These are phyloP conservation scores for Citrus medica DNA, from an alignment of 345 rosid species.

Conservation along the genomic window DNA sequence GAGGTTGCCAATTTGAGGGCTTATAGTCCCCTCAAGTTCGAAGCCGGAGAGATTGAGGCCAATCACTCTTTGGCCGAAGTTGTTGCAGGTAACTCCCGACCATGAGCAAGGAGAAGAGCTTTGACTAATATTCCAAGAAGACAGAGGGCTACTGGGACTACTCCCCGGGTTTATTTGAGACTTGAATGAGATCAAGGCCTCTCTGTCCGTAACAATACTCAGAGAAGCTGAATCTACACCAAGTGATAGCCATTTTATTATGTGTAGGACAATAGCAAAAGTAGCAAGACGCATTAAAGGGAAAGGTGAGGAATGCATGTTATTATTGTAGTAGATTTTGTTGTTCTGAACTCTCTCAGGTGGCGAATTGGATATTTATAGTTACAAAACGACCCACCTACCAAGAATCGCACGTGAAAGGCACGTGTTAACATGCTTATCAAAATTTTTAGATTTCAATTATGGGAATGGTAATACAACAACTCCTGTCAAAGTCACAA, in stretches of 20 bases:
- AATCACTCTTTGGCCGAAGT: slow-evolving; percentile 28
- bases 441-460: too few species aligned
- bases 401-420: too few species aligned
- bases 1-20: slow-evolving; percentile 43
- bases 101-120: slow-evolving; percentile 41
- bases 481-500: too few species aligned
- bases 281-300: neutral
- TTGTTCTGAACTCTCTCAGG: too few species aligned
- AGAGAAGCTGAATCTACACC: slow-evolving; percentile 16
- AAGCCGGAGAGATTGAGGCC: slow-evolving; percentile 28
- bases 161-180: slow-evolving; percentile 26
- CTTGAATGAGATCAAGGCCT: slow-evolving; percentile 41
- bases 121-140: slow-evolving; percentile 32
- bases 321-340: too few species aligned
- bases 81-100: slow-evolving; percentile 47
- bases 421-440: too few species aligned
- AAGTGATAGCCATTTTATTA: slow-evolving; percentile 3
- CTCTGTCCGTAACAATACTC: slow-evolving; percentile 29
- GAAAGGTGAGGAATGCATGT: neutral
- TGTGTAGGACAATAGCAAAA: neutral
- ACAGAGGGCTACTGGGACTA: slow-evolving; percentile 12
- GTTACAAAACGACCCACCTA: too few species aligned
- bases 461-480: too few species aligned
- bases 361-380: too few species aligned
- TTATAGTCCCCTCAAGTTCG: slow-evolving; percentile 34